Evolutionary conservation across 108 stramenopile species (phyloP).

Genomic region (Asterionellopsis glacialis): DNA sequence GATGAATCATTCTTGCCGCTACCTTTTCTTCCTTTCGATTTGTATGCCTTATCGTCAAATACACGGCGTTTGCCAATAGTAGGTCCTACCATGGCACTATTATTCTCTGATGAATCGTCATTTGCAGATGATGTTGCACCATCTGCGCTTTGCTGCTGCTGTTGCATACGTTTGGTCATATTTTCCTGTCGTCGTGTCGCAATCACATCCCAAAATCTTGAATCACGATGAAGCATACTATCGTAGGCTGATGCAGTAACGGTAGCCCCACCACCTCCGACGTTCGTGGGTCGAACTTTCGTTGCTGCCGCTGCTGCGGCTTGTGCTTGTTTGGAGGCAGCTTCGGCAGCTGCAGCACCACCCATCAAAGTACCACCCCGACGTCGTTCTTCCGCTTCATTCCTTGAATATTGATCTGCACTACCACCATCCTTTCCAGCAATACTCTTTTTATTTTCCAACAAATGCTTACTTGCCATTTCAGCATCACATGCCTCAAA

Average conservation of each 20-base stretch:
- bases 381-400: slow-evolving; percentile 35
- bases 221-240: slow-evolving; percentile 80
- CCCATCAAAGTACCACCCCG: slow-evolving; percentile 21
- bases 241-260: slow-evolving; percentile 73
- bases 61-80: slow-evolving; percentile 73
- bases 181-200: slow-evolving; percentile 58
- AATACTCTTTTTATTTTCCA: slow-evolving; percentile 17
- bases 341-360: neutral
- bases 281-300: neutral
- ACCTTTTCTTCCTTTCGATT: slow-evolving; percentile 4
- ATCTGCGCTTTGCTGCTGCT: slow-evolving; percentile 21
- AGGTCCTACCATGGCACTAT: slow-evolving; percentile 50
- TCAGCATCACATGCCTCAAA: slow-evolving; percentile 87
- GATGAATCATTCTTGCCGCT: neutral
- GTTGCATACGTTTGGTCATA: slow-evolving; percentile 21
- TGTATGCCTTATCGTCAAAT: slow-evolving; percentile 19
- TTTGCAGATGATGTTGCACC: slow-evolving; percentile 7
- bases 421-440: slow-evolving; percentile 5
- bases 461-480: slow-evolving; percentile 53
- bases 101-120: neutral
- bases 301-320: neutral
- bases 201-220: slow-evolving; percentile 86
- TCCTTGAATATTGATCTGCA: slow-evolving; percentile 3
- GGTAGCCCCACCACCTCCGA: slow-evolving; percentile 5
- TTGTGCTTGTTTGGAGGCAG: neutral